A percentile compares a stretch with the other conserved stretches of the same genome.
Conservation (phyloP, 495 filamentous ascomycete genomes). For the Neurospora cerealis region DNA sequence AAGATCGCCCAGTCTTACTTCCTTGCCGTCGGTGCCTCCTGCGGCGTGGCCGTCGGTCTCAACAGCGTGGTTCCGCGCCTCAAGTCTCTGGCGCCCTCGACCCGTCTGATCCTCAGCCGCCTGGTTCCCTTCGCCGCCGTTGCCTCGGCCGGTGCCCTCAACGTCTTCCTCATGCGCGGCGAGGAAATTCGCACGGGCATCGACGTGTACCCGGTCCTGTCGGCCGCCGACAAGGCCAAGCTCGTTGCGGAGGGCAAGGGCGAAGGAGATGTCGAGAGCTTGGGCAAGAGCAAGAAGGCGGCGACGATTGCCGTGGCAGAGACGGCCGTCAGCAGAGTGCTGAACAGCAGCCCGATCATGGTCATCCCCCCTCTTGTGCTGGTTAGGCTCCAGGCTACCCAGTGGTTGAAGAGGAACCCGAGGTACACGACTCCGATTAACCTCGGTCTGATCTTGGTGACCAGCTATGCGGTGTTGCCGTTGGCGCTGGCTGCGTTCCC, state of each 20-base stretch:
- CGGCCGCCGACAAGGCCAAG: slow-evolving; percentile 42
- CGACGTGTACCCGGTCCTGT: slow-evolving; percentile 78
- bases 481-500: slow-evolving; percentile 87
- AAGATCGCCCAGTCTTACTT: slow-evolving; percentile 84
- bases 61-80: slow-evolving; percentile 83
- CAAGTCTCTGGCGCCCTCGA: slow-evolving; percentile 60
- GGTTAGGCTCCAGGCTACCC: slow-evolving; percentile 65
- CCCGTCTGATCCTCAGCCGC: slow-evolving; percentile 62
- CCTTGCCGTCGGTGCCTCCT: slow-evolving; percentile 84
- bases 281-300: slow-evolving; percentile 81
- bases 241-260: slow-evolving; percentile 22
- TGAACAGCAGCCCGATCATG: slow-evolving; percentile 96
- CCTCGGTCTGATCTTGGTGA: slow-evolving; percentile 70
- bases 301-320: slow-evolving; percentile 83
- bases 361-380: slow-evolving; percentile 79
- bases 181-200: slow-evolving; percentile 91
- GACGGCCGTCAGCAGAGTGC: slow-evolving; percentile 77
- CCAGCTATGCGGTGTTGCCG: slow-evolving; percentile 74
- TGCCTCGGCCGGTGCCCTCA: slow-evolving; percentile 77
- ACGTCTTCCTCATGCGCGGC: slow-evolving; percentile 95
- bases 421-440: slow-evolving; percentile 68
- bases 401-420: slow-evolving; percentile 61
- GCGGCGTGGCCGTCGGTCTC: slow-evolving; percentile 86
- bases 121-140: slow-evolving; percentile 95
- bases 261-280: slow-evolving; percentile 42